Conservation (phyloP, 1,284 basidiomycete genomes). For the Pyrrhoderma noxium region DNA sequence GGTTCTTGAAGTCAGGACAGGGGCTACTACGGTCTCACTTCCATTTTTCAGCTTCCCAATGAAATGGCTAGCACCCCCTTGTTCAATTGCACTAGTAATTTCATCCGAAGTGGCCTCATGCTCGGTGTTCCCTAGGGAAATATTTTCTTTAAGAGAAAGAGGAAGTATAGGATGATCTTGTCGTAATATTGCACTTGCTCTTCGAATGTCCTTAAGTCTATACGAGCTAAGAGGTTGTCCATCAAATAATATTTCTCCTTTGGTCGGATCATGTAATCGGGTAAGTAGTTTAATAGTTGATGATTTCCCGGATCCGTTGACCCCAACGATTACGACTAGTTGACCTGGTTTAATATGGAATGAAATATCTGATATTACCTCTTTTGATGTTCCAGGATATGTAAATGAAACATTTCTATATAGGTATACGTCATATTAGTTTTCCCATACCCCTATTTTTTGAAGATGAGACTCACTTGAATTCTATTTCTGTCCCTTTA, state of each 20-base stretch:
- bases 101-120: constrained; percentile 23
- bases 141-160: constrained; percentile 35
- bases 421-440: constrained; percentile 20
- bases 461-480: constrained; percentile 30
- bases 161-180: constrained; percentile 38
- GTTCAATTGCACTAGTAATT: constrained; percentile 30
- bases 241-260: constrained; percentile 36
- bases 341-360: constrained; percentile 38
- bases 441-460: too few species aligned
- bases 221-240: constrained; percentile 27
- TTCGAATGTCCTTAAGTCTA: constrained; percentile 27
- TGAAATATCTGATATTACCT: constrained; percentile 31
- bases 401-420: constrained; percentile 34
- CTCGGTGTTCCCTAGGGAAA: constrained; percentile 28
- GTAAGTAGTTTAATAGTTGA: constrained; percentile 39
- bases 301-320: constrained; percentile 45
- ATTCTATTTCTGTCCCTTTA: constrained; percentile 24
- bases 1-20: constrained; percentile 21
- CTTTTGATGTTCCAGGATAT: constrained; percentile 27
- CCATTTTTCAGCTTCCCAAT: constrained; percentile 28
- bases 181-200: constrained; percentile 31
- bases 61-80: constrained; percentile 32
- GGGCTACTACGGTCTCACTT: constrained; percentile 30
- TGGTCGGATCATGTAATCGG: constrained; percentile 32
- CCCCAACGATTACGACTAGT: constrained; percentile 40